Conservation (phyloP, 2,329 filamentous ascomycete genomes). For the Daldinia eschscholtzii region DNA sequence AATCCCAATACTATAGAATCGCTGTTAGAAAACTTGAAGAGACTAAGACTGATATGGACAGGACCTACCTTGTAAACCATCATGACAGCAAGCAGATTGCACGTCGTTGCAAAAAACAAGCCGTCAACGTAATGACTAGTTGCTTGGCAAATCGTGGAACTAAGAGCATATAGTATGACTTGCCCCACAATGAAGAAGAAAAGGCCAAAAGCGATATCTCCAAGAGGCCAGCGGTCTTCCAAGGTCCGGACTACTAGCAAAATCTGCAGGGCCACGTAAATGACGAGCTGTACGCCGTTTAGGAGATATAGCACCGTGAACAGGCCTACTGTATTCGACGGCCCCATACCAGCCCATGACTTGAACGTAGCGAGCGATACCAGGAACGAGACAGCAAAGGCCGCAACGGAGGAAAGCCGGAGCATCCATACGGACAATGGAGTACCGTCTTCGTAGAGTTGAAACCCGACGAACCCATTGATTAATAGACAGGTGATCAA, state of each 20-base stretch:
- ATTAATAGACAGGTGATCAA: slow-evolving; percentile 90
- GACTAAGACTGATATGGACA: slow-evolving; percentile 25
- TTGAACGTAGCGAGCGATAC: slow-evolving; percentile 94
- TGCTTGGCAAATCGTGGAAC: slow-evolving; percentile 83
- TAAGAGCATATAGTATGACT: slow-evolving; percentile 92
- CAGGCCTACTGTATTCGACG: slow-evolving; percentile 86
- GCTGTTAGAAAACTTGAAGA: slow-evolving; percentile 49
- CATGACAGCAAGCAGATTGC: slow-evolving; percentile 96
- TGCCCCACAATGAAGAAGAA: slow-evolving; percentile 94
- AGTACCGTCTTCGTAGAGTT: slow-evolving; percentile 97
- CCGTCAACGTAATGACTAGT: slow-evolving; percentile 95
- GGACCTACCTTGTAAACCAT: slow-evolving; percentile 93
- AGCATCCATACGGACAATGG: slow-evolving; percentile 94
- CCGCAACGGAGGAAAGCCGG: slow-evolving; percentile 79
- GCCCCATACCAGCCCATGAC: slow-evolving; percentile 85
- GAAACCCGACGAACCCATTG: slow-evolving; percentile 98
- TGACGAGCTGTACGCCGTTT: slow-evolving; percentile 85
- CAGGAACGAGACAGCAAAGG: slow-evolving; percentile 88
- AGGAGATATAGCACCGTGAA: slow-evolving; percentile 94
- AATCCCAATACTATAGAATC: slow-evolving; percentile 88
- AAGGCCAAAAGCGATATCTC: slow-evolving; percentile 89
- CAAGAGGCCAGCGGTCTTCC: slow-evolving; percentile 94
- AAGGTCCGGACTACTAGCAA: slow-evolving; percentile 90
- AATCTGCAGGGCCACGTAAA: slow-evolving; percentile 90
- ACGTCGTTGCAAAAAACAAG: slow-evolving; percentile 92